Evolutionary conservation across 495 filamentous ascomycete genomes (phyloP).

Genomic region (Annulohypoxylon stygium): DNA sequence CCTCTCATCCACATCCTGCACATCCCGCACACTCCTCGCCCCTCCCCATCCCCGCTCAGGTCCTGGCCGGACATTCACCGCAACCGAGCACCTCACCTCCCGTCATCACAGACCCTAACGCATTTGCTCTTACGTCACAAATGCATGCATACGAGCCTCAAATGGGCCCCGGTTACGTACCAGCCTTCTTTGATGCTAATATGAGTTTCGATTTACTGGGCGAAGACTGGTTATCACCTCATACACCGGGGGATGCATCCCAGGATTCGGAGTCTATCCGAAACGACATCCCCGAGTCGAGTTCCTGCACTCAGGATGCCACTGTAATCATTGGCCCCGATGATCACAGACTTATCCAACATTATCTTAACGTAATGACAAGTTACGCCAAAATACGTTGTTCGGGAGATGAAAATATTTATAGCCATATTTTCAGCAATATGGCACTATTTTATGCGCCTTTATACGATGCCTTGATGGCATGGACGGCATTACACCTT

Average conservation of each 20-base stretch:
- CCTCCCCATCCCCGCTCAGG: conserved; percentile 15
- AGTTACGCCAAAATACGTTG: conserved; percentile 36
- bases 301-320: conserved; percentile 20
- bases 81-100: conserved; percentile 17
- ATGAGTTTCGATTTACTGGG: conserved; percentile 38
- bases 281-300: conserved; percentile 12
- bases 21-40: conserved; percentile 7
- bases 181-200: conserved; percentile 38
- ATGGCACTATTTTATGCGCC: conserved; percentile 38
- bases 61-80: background rate
- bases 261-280: conserved; percentile 17
- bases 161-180: conserved; percentile 21
- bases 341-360: conserved; percentile 36
- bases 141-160: conserved; percentile 19
- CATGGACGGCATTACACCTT: conserved; percentile 37
- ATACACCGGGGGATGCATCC: conserved; percentile 19
- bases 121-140: conserved; percentile 14
- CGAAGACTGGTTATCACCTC: conserved; percentile 30
- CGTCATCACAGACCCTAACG: conserved; percentile 11
- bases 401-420: conserved; percentile 33
- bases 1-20: background rate
- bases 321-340: conserved; percentile 26
- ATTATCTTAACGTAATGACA: conserved; percentile 40
- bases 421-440: conserved; percentile 37
- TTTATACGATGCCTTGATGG: conserved; percentile 32